phyloP scores from a whole-genome alignment of 345 rosid genomes.

The Aquilaria malaccensis region DNA sequence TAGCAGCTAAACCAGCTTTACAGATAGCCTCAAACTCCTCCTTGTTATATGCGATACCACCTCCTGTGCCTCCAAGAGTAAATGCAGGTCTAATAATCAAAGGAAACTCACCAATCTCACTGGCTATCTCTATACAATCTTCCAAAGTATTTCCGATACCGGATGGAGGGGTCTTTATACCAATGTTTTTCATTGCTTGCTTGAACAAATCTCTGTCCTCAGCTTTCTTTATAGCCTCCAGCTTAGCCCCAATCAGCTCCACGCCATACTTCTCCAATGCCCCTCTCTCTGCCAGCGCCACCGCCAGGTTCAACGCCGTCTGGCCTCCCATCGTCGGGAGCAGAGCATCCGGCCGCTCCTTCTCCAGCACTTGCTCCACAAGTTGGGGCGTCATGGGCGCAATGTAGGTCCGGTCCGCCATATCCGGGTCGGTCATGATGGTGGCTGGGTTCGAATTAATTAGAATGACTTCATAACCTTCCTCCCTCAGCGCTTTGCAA shows the following conservation, averaged over 20 bases:
- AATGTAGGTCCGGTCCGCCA: conserved; percentile 80
- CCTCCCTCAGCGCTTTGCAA: conserved; percentile 84
- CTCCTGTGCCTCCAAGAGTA: conserved; percentile 95
- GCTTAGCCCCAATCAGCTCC: conserved; percentile 92
- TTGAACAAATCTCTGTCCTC: conserved; percentile 88
- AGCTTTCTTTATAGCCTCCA: conserved; percentile 85
- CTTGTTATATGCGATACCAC: conserved; percentile 90
- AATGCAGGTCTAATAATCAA: conserved; percentile 95
- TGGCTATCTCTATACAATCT: conserved; percentile 67
- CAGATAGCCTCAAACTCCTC: conserved; percentile 87
- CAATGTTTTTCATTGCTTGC: conserved; percentile 84
- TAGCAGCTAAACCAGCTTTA: conserved; percentile 82
- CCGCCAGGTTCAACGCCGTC: conserved; percentile 89
- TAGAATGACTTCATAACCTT: conserved; percentile 77
- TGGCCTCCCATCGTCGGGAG: conserved; percentile 99
- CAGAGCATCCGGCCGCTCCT: conserved; percentile 85
- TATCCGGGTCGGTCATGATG: conserved; percentile 96
- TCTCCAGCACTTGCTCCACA: conserved; percentile 72
- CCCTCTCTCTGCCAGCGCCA: conserved; percentile 81
- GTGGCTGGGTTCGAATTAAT: conserved; percentile 98
- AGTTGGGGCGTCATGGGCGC: conserved; percentile 90
- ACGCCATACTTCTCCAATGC: conserved; percentile 62
- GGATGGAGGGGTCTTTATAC: conserved; percentile 87
- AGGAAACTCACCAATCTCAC: conserved; percentile 82
- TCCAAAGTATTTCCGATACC: conserved; percentile 83